Evolutionary conservation across 2,329 filamentous ascomycete genomes (phyloP), one percentile per base, ranked within the genome.

Genomic region (Allantophomopsis lycopodina): DNA sequence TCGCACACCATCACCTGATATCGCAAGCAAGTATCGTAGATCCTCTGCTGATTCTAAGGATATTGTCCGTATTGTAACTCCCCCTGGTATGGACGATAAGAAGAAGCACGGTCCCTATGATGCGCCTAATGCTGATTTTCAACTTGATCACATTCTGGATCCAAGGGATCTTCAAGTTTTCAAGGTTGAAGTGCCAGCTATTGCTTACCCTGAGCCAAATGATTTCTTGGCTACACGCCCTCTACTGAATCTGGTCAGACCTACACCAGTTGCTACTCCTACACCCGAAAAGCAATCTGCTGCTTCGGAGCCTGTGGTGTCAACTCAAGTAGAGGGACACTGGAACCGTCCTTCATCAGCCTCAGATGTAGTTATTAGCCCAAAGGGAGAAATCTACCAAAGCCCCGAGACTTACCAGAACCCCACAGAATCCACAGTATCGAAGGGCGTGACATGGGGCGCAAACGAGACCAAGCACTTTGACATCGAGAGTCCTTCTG

Each of bases 401-500:
- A 8, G 5, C 11, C n/a, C 32, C 12, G 44, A 46, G 36, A 39
- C 45, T 35, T 40, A 48, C 38, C 38, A 38, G 41, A 58, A 57
- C 2, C 52, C 60, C n/a, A 60, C 64, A 38, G 55, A 61, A 17
- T 61, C 65, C 23, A 60, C 60, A 6, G 57, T 59, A 16, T 63
- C 71, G 6, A 79, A 78, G 48, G 67, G 60, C 33, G 76, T 81
- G 4, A 76, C 67, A 11, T 81, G 75, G 76, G 77, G 74, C 10
- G 63, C 76, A 43, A 77, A 78, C 45, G 66, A 76, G 50, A 79
- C 70, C 4, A 74, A 79, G 52, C 70, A 73, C 43, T 81, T 75
- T 44, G 71, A 78, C 37, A 65, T 72, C 10, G 71, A 74, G 42
- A 78, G 69, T 38, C 71, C 76, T 6, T 70, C 72, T 35, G 57